Percentiles rank a stretch among this genome's conserved stretches.
phyloP scores from a whole-genome alignment of 2,329 filamentous ascomycete genomes.

The Xylaria sp. region DNA sequence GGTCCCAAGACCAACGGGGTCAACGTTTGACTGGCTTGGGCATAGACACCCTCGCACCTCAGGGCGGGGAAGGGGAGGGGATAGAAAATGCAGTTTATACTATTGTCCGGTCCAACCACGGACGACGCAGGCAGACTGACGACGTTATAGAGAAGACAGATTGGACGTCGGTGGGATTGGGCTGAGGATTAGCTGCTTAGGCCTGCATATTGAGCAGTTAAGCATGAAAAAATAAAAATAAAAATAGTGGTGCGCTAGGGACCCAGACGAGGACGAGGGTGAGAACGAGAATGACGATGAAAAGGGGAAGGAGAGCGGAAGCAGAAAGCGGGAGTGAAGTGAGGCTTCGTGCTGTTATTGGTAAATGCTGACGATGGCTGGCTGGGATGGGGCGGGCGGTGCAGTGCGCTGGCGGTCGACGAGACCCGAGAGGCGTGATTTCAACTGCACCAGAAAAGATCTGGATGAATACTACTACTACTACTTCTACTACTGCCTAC shows the following conservation, averaged over 20 bases:
- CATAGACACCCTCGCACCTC: slow-evolving; percentile 22
- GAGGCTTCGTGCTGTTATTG: slow-evolving; percentile 41
- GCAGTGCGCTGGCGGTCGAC: slow-evolving; percentile 37
- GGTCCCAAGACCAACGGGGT: slow-evolving; percentile 37
- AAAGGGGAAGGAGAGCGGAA: slow-evolving; percentile 13
- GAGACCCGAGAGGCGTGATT: slow-evolving; percentile 30
- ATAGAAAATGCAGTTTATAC: slow-evolving; percentile 27
- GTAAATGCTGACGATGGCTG: slow-evolving; percentile 35
- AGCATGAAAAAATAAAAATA: slow-evolving; percentile 3
- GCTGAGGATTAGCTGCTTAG: slow-evolving; percentile 42
- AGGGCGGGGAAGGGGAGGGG: slow-evolving; percentile 32
- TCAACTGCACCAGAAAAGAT: slow-evolving; percentile 11
- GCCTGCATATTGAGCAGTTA: slow-evolving; percentile 28
- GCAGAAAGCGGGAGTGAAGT: slow-evolving; percentile 38
- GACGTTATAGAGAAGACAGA: slow-evolving; percentile 40
- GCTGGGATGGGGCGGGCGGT: slow-evolving; percentile 33
- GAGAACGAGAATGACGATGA: slow-evolving; percentile 25
- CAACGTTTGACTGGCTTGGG: slow-evolving; percentile 26
- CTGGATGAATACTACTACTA: slow-evolving; percentile 8
- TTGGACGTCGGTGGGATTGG: slow-evolving; percentile 37
- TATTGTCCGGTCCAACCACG: slow-evolving; percentile 22
- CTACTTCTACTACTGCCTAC: no score
- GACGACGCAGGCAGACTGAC: slow-evolving; percentile 33
- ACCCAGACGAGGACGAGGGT: slow-evolving; percentile 3
- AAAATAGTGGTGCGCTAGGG: neutral